Percentiles rank a stretch among this genome's conserved stretches.
phyloP scores from a whole-genome alignment of 1,284 basidiomycete genomes.

The Ustilago bromivora region DNA sequence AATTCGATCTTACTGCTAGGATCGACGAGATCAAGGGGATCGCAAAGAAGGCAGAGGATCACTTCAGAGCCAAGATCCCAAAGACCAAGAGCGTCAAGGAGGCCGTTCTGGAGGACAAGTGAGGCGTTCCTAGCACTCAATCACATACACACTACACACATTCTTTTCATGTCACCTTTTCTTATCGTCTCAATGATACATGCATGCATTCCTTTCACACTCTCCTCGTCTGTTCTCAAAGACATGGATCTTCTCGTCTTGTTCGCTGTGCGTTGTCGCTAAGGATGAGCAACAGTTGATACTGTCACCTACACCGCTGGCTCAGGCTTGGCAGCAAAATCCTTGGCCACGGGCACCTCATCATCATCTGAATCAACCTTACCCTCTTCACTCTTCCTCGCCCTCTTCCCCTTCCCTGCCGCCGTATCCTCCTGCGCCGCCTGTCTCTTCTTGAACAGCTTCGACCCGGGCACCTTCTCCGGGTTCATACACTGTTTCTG shows the following conservation, averaged over 20 bases:
- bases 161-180: neutral
- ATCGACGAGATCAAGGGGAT: slow-evolving; percentile 37
- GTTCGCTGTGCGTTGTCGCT: neutral
- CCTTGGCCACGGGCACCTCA: slow-evolving; percentile 21
- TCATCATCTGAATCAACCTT: slow-evolving; percentile 37
- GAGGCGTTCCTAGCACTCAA: neutral
- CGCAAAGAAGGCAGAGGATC: slow-evolving; percentile 27
- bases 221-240: neutral
- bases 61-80: slow-evolving; percentile 35
- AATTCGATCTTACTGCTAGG: slow-evolving; percentile 27
- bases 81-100: slow-evolving; percentile 30
- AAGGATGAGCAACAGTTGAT: neutral
- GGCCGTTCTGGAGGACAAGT: slow-evolving; percentile 27
- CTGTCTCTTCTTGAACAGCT: slow-evolving; percentile 18
- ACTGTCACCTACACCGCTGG: slow-evolving; percentile 8
- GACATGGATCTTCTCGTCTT: neutral
- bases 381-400: slow-evolving; percentile 1
- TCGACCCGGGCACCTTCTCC: slow-evolving; percentile 22
- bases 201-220: slow-evolving; percentile 1
- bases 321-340: slow-evolving; percentile 25
- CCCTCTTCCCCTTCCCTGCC: slow-evolving; percentile 17
- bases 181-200: neutral
- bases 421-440: slow-evolving; percentile 14
- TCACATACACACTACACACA: neutral
- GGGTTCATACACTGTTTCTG: slow-evolving; percentile 49